These are phyloP conservation scores for Aspergillus sp. DNA, from an alignment of 2,329 filamentous ascomycete species.

Conservation along the genomic window DNA sequence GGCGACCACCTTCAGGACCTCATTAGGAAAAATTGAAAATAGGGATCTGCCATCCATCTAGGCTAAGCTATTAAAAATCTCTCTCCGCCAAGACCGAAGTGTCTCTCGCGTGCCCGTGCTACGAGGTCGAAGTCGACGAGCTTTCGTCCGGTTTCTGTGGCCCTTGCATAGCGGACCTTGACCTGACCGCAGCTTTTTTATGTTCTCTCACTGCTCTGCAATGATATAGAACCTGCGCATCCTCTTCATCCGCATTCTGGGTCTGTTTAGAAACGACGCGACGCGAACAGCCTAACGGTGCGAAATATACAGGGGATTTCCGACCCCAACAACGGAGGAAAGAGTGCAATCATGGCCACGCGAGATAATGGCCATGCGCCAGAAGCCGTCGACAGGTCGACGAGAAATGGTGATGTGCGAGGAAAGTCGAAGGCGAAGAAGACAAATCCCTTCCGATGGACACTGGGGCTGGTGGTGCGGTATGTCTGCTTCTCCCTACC, in stretches of 20 bases:
- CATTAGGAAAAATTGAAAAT: too few species aligned
- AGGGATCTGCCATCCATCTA: neutral
- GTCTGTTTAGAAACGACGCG: neutral
- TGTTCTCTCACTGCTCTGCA: neutral
- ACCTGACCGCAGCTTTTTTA: neutral
- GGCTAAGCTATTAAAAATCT: neutral
- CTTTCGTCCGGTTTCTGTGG: neutral
- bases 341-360: slow-evolving; percentile 21
- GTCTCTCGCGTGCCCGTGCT: neutral
- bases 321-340: slow-evolving; percentile 5
- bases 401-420: slow-evolving; percentile 8
- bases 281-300: slow-evolving; percentile 4
- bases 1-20: too few species aligned
- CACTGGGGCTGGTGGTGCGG: slow-evolving; percentile 35
- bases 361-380: slow-evolving; percentile 27
- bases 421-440: slow-evolving; percentile 12
- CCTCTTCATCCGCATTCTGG: neutral
- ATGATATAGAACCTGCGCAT: neutral
- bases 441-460: slow-evolving; percentile 31
- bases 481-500: slow-evolving; percentile 19
- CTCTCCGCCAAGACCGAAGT: neutral
- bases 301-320: slow-evolving; percentile 3
- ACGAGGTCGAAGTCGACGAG: neutral
- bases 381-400: slow-evolving; percentile 18
- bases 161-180: neutral